Evolutionary conservation across 345 rosid species (phyloP), one percentile per base, ranked within the genome.

Genomic region (Physaria fendleri): DNA sequence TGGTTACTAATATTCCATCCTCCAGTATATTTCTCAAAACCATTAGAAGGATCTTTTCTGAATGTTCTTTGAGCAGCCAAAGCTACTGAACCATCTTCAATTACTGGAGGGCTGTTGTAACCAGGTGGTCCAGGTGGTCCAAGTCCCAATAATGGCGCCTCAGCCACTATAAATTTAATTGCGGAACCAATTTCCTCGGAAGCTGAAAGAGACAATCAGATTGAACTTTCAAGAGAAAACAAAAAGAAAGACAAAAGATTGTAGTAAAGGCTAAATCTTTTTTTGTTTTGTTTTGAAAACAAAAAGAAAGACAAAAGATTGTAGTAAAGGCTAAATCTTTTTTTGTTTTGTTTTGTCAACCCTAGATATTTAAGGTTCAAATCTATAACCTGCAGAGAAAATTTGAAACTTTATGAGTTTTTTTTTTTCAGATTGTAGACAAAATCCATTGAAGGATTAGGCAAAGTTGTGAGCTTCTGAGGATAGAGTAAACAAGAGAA

Each of bases 1-100:
- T 64, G 86, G 5, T 82, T 79, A 23, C 79, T 79, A 44, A 89
- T 78, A 62, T 87, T 81, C 99, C 99, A 93, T 10, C 99, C 99
- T 28, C 90, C 88, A 3, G 85, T 64, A 58, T 89, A 93, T 73
- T 62, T 76, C 52, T 77, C 78, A 68, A 80, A 93, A 16, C 87
- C 87, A 61, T 80, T 67, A 11, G 83, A 75, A 44, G 99, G 99
- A 79, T 93, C 97, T 76, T 75, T 85, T 64, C 99, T 80, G 77
- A 74, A 69, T 45, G 97, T 93, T 78, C 86, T 76, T 51, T 78
- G 74, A 25, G 93, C 84, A 52, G 97, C 95, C 48, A 93, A 73
- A 43, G 71, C 81, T n/a, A 83, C 60, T 35, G 85, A 43, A 5
- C 88, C 41, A 11, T 48, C 74, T 55, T 28, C 53, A 23, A 10